Conservation (phyloP, 768 basidiomycete genomes). For the Leccinum rimulosum region DNA sequence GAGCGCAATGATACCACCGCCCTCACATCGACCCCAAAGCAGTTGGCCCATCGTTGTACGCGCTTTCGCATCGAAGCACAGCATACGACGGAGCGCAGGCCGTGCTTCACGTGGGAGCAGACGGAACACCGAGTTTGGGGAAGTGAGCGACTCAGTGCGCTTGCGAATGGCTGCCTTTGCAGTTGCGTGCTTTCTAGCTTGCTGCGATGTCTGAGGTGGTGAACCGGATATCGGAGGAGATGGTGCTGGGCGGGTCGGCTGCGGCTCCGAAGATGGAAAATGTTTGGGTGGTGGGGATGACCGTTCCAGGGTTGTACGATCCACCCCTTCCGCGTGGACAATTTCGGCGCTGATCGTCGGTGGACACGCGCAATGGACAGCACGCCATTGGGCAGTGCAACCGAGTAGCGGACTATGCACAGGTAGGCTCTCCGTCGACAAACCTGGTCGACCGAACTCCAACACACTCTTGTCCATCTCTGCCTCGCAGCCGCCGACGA, state of each 20-base stretch:
- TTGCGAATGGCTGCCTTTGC: constrained; percentile 37
- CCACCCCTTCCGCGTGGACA: background rate
- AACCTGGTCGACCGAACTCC: constrained; percentile 69
- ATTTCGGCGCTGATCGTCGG: constrained; percentile 4
- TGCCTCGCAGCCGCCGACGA: constrained; percentile 1
- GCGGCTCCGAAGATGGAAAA: constrained; percentile 16
- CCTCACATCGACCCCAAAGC: constrained; percentile 76
- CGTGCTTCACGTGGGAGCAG: constrained; percentile 92
- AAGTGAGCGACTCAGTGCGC: constrained; percentile 25
- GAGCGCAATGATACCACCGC: constrained; percentile 57
- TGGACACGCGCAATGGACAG: constrained; percentile 1
- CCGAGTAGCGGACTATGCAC: constrained; percentile 6
- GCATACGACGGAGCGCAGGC: constrained; percentile 87
- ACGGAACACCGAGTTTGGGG: constrained; percentile 88
- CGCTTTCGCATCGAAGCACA: constrained; percentile 82
- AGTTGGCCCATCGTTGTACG: constrained; percentile 93
- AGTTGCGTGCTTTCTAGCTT: constrained; percentile 40
- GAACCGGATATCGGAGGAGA: constrained; percentile 16
- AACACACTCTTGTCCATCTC: constrained; percentile 76
- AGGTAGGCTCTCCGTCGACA: constrained; percentile 71
- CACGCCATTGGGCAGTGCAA: background rate
- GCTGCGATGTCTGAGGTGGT: background rate
- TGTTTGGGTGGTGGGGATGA: constrained; percentile 9
- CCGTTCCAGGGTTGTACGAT: constrained; percentile 4
- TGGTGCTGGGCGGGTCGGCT: constrained; percentile 26